These are phyloP conservation scores for Lagenidium giganteum DNA, from an alignment of 352 stramenopile genomes.

Conservation along the genomic window DNA sequence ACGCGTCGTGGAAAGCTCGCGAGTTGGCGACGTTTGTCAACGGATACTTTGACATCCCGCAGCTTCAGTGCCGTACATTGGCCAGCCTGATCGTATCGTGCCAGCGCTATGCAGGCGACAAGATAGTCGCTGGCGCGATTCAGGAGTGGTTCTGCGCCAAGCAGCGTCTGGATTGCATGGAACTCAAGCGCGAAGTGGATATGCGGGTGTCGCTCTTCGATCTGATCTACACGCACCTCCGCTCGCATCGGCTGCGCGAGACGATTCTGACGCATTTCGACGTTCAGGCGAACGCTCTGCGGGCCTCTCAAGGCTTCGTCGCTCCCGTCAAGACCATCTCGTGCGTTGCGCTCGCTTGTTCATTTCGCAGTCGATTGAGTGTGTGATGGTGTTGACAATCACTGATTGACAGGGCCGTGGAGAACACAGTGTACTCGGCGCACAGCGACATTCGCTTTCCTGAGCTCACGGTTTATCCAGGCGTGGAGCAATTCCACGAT, in stretches of 20 bases:
- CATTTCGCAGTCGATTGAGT: not conserved
- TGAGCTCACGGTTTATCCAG: constrained; percentile 15
- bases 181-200: constrained; percentile 15
- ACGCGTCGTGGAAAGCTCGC: no score
- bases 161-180: constrained; percentile 2
- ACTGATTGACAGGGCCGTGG: not conserved
- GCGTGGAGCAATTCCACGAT: constrained; percentile 6
- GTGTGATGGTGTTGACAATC: not conserved
- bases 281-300: constrained; percentile 2
- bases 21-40: no score
- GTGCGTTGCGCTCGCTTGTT: constrained; percentile 3
- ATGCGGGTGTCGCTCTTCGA: constrained; percentile 13
- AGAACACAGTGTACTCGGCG: constrained; percentile 12
- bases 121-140: constrained; percentile 6
- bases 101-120: not conserved
- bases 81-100: constrained; percentile 8
- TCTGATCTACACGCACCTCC: constrained; percentile 6
- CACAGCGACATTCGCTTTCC: constrained; percentile 9
- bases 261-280: constrained; percentile 14
- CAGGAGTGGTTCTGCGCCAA: constrained; percentile 12
- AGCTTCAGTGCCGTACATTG: no score
- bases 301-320: not conserved
- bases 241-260: constrained; percentile 1
- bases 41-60: no score
- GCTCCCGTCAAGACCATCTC: constrained; percentile 12